Conservation (phyloP, 73 alveolate genomes). For the Paramecium caudatum region DNA sequence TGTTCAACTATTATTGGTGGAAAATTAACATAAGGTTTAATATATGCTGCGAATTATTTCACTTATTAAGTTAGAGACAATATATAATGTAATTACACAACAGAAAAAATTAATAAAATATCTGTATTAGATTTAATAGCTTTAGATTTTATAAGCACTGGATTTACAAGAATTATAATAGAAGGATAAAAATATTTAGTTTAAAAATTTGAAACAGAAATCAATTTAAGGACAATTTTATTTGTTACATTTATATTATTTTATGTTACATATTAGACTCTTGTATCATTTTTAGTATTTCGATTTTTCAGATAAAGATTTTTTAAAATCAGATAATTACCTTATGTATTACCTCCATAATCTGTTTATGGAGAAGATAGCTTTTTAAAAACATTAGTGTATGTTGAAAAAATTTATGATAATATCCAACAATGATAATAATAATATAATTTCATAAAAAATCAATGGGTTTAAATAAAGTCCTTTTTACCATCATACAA, state of each 20-base stretch:
- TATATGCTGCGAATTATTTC: not conserved
- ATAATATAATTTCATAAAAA: not conserved
- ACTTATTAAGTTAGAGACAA: conserved; percentile 20
- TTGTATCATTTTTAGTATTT: not conserved
- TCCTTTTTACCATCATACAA: no score
- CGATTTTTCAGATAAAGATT: conserved; percentile 1
- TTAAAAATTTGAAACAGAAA: not conserved
- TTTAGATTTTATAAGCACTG: not conserved
- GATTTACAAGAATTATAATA: not conserved
- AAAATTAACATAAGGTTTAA: not conserved
- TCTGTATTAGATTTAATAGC: not conserved
- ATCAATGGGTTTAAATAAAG: no score
- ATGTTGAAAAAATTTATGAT: conserved; percentile 50
- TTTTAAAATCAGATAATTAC: conserved; percentile 48
- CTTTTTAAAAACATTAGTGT: conserved; percentile 6
- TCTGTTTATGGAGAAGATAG: conserved; percentile 65
- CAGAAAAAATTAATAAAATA: not conserved
- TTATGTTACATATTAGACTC: not conserved
- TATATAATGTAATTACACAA: not conserved
- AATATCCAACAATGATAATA: conserved; percentile 14
- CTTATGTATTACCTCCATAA: conserved; percentile 55
- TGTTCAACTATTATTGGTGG: conserved; percentile 39
- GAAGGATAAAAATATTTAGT: not conserved
- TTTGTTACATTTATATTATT: not conserved
- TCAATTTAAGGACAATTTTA: not conserved